Evolutionary conservation across 2,329 filamentous ascomycete species (phyloP).

Genomic region (Colletotrichum coccodes): DNA sequence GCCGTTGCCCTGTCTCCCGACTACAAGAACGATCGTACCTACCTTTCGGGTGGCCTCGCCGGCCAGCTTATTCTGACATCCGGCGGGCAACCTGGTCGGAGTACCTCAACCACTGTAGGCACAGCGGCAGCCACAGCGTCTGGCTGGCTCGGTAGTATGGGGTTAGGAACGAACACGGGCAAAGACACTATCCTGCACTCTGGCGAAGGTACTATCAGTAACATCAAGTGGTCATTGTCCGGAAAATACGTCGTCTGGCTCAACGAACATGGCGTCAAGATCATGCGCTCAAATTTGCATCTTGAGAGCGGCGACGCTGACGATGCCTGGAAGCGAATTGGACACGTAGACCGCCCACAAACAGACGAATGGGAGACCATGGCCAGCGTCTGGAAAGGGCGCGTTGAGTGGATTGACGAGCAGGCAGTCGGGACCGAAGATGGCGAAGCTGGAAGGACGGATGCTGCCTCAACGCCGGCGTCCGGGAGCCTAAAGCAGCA

Average conservation of each 20-base stretch:
- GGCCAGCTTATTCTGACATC: slow-evolving; percentile 88
- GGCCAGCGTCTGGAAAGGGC: slow-evolving; percentile 93
- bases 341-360: slow-evolving; percentile 89
- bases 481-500: slow-evolving; percentile 60
- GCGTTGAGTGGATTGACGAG: slow-evolving; percentile 93
- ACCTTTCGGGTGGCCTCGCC: slow-evolving; percentile 89
- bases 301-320: slow-evolving; percentile 81
- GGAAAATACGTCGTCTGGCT: slow-evolving; percentile 95
- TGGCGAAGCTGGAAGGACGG: slow-evolving; percentile 50
- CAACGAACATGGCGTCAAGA: slow-evolving; percentile 97
- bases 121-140: slow-evolving; percentile 86
- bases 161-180: slow-evolving; percentile 79
- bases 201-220: slow-evolving; percentile 90
- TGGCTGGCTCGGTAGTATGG: slow-evolving; percentile 91
- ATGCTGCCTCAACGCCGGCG: slow-evolving; percentile 53
- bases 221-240: slow-evolving; percentile 93
- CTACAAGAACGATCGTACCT: slow-evolving; percentile 88
- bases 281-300: slow-evolving; percentile 91
- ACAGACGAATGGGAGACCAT: slow-evolving; percentile 94
- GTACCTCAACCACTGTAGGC: slow-evolving; percentile 86
- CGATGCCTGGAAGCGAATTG: slow-evolving; percentile 92
- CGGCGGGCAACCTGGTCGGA: slow-evolving; percentile 82
- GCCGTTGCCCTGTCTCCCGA: slow-evolving; percentile 94
- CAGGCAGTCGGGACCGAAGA: slow-evolving; percentile 80
- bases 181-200: slow-evolving; percentile 90